phyloP scores from a whole-genome alignment of 2,329 filamentous ascomycete species.

The Cladosporium sp. region DNA sequence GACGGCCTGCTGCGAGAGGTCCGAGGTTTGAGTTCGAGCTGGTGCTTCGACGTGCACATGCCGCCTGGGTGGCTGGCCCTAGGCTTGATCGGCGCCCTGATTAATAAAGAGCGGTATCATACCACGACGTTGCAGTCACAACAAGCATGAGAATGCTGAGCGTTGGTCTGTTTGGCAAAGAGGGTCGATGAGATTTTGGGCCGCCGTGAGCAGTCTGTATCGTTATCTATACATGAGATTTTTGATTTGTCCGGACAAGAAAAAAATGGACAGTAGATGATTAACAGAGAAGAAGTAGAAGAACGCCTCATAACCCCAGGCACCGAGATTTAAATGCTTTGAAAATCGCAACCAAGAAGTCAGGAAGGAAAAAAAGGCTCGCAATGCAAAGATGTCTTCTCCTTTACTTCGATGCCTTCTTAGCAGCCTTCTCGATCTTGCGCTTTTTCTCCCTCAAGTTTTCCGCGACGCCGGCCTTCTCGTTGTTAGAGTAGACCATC shows the following conservation, averaged over 20 bases:
- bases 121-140: background rate
- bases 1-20: background rate
- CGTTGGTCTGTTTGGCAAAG: background rate
- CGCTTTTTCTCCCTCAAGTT: conserved; percentile 85
- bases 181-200: background rate
- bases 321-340: background rate
- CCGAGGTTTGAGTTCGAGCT: background rate
- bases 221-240: background rate
- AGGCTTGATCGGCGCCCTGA: background rate
- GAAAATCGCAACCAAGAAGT: background rate
- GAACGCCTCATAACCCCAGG: conserved; percentile 8
- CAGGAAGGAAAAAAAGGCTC: background rate
- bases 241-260: background rate
- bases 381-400: background rate
- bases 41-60: too few relatives aligned
- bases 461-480: conserved; percentile 87
- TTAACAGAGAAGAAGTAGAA: background rate
- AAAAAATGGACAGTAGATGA: background rate
- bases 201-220: background rate
- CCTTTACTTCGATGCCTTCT: conserved; percentile 8
- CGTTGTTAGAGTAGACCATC: conserved; percentile 94
- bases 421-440: conserved; percentile 68
- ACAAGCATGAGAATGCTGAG: background rate
- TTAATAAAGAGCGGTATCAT: too few relatives aligned
- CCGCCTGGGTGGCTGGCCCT: background rate